Evolutionary conservation across 306 rosid genomes (phyloP).

Genomic region (Cucurbita argyrosperma): DNA sequence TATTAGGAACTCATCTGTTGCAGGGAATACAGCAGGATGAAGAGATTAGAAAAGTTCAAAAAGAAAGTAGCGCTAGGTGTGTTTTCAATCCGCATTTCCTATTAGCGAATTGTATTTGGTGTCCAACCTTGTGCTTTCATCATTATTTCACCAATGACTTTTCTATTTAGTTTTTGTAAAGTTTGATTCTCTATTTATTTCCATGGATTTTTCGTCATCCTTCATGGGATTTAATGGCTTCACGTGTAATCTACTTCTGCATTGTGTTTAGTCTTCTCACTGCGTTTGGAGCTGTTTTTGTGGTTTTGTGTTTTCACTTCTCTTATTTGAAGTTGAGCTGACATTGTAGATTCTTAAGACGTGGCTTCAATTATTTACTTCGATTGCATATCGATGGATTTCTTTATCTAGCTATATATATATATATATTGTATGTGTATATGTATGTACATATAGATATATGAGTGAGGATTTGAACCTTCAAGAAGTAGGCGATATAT

Average conservation of each 20-base stretch:
- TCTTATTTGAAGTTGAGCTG: not conserved
- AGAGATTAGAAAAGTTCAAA: constrained; percentile 42
- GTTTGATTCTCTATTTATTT: not conserved
- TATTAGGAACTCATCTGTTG: not conserved
- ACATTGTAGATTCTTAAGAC: not conserved
- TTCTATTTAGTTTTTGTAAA: not conserved
- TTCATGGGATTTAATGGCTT: not conserved
- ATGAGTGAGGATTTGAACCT: not conserved
- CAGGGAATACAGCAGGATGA: constrained; percentile 55
- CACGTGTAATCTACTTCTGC: not conserved
- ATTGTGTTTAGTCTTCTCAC: not conserved
- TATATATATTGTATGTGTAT: too few species aligned
- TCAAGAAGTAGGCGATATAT: too few species aligned
- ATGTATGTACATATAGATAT: too few species aligned
- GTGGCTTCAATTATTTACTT: not conserved
- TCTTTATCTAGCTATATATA: not conserved
- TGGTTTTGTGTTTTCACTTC: not conserved
- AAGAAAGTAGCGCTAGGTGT: constrained; percentile 59
- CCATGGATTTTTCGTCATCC: not conserved
- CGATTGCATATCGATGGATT: not conserved
- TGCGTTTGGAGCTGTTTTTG: not conserved
- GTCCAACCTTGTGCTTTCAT: not conserved
- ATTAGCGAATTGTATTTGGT: not conserved
- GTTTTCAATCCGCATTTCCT: not conserved
- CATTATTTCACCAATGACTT: not conserved